These are phyloP conservation scores for Ogataea ramenticola DNA, from an alignment of 805 yeast genomes.

Conservation along the genomic window DNA sequence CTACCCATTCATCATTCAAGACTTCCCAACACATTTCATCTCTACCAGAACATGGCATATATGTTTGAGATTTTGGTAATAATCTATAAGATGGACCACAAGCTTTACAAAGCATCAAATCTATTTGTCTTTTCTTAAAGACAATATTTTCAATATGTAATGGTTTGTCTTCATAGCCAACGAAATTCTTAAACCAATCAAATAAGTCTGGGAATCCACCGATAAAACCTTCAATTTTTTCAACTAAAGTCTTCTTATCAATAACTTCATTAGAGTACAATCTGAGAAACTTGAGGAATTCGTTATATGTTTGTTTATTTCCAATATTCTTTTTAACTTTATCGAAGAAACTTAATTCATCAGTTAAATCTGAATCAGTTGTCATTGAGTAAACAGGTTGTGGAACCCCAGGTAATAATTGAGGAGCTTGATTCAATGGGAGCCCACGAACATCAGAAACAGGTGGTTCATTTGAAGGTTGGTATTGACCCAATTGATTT, in stretches of 20 bases:
- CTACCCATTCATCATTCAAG: conserved; percentile 97
- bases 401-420: conserved; percentile 78
- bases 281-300: conserved; percentile 82
- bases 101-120: conserved; percentile 83
- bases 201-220: conserved; percentile 75
- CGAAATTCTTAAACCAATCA: conserved; percentile 88
- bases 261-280: conserved; percentile 86
- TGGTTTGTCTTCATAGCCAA: conserved; percentile 82
- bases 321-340: conserved; percentile 83
- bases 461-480: conserved; percentile 31
- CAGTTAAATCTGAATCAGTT: conserved; percentile 57
- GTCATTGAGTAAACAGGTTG: conserved; percentile 65
- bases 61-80: conserved; percentile 88
- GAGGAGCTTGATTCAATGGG: conserved; percentile 37
- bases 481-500: conserved; percentile 15
- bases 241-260: conserved; percentile 74
- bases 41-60: conserved; percentile 96
- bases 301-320: conserved; percentile 84
- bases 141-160: conserved; percentile 80
- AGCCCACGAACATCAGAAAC: conserved; percentile 38
- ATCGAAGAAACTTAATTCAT: conserved; percentile 87
- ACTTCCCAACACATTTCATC: conserved; percentile 99
- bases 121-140: conserved; percentile 86
- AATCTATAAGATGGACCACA: conserved; percentile 93
- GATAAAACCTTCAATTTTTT: conserved; percentile 76